These are phyloP conservation scores for Termitomyces titanicus DNA, from an alignment of 768 basidiomycete species.

Conservation along the genomic window DNA sequence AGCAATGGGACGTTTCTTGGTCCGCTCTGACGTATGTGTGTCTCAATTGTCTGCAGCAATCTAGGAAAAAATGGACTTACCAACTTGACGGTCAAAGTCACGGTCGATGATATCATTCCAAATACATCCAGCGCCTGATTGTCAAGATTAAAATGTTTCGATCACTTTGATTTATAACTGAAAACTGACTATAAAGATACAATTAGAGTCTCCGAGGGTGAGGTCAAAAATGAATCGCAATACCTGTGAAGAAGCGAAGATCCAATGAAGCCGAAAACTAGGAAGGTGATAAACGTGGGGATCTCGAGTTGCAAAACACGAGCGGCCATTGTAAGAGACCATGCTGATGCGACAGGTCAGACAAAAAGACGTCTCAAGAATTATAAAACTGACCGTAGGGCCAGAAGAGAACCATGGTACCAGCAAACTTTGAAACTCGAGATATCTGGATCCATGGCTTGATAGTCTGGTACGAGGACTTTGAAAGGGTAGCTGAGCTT, in stretches of 20 bases:
- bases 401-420: slow-evolving; percentile 19
- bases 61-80: slow-evolving; percentile 15
- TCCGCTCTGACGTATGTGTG: slow-evolving; percentile 22
- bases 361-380: not conserved
- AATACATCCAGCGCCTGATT: slow-evolving; percentile 18
- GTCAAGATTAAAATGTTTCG: not conserved
- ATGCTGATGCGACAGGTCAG: slow-evolving; percentile 4
- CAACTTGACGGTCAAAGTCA: slow-evolving; percentile 32
- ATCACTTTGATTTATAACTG: not conserved
- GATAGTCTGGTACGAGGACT: slow-evolving; percentile 6
- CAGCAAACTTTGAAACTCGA: slow-evolving; percentile 17
- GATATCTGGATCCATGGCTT: slow-evolving; percentile 17
- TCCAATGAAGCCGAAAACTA: slow-evolving; percentile 15
- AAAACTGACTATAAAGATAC: slow-evolving; percentile 8
- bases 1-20: slow-evolving; percentile 28
- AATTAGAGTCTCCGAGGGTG: not conserved
- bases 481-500: slow-evolving; percentile 6
- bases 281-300: slow-evolving; percentile 1
- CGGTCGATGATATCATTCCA: slow-evolving; percentile 26
- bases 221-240: not conserved
- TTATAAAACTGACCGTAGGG: slow-evolving; percentile 7
- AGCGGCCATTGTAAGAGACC: slow-evolving; percentile 17
- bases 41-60: not conserved
- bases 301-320: slow-evolving; percentile 12
- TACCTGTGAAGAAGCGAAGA: slow-evolving; percentile 17